These are phyloP conservation scores for Chaetomium tenue DNA, from an alignment of 495 filamentous ascomycete species.

Conservation along the genomic window DNA sequence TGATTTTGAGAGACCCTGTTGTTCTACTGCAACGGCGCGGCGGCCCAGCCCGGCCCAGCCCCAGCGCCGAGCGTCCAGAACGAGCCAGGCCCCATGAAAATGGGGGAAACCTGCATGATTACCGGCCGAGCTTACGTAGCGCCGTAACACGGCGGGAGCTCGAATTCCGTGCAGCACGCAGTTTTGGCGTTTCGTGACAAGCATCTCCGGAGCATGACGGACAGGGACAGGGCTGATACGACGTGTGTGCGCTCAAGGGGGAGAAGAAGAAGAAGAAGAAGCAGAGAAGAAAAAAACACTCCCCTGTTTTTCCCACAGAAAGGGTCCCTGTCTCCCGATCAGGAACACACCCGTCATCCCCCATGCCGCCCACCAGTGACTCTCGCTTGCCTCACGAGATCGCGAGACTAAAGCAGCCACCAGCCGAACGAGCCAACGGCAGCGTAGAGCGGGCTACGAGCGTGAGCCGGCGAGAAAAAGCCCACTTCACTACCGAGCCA, in stretches of 20 bases:
- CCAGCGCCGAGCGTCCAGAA: conserved; percentile 24
- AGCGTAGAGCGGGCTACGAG: neutral
- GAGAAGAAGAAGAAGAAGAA: neutral
- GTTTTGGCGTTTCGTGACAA: neutral
- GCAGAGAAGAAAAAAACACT: neutral
- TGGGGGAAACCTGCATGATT: conserved; percentile 4
- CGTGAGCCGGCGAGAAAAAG: neutral
- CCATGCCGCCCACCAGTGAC: too few relatives aligned
- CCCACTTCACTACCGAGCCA: neutral
- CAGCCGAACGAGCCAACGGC: neutral
- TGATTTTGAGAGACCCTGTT: neutral
- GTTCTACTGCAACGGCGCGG: conserved; percentile 2
- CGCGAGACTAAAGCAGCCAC: neutral
- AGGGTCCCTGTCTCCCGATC: too few relatives aligned
- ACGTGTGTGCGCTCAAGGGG: neutral
- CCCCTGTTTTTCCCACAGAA: too few relatives aligned
- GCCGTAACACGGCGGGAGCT: neutral
- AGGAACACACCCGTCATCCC: neutral
- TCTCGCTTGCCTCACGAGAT: too few relatives aligned
- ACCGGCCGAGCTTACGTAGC: conserved; percentile 13
- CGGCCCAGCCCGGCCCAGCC: conserved; percentile 13
- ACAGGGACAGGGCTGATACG: neutral
- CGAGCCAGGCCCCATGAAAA: conserved; percentile 7
- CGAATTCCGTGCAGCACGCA: conserved; percentile 5
- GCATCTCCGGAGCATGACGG: neutral